Percentiles rank a stretch among this genome's conserved stretches.
Conservation (phyloP, 768 basidiomycete species). For the Phanerochaete sordida region DNA sequence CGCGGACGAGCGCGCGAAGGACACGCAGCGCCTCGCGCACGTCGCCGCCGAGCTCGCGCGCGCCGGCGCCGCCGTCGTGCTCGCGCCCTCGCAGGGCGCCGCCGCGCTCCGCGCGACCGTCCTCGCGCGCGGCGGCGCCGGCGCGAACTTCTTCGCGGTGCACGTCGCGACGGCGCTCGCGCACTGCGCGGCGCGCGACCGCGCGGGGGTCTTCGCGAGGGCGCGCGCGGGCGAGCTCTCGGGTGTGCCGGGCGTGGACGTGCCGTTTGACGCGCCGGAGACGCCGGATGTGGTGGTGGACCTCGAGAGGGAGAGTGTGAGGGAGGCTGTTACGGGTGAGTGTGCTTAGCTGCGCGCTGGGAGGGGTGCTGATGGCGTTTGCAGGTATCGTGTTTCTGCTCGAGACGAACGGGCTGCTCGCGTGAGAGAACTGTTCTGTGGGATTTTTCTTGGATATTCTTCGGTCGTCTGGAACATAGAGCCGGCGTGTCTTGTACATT, state of each 20-base stretch:
- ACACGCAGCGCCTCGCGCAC: slow-evolving; percentile 83
- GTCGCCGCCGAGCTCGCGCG: slow-evolving; percentile 90
- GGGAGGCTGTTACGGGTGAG: slow-evolving; percentile 92
- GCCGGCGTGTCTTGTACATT: too few species aligned
- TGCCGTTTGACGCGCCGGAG: slow-evolving; percentile 76
- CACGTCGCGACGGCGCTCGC: slow-evolving; percentile 95
- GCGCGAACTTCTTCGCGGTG: slow-evolving; percentile 94
- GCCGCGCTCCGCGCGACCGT: slow-evolving; percentile 73
- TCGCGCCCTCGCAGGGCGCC: slow-evolving; percentile 82
- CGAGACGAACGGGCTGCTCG: slow-evolving; percentile 1
- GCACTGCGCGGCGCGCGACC: slow-evolving; percentile 86
- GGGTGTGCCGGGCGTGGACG: slow-evolving; percentile 87
- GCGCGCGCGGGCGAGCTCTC: slow-evolving; percentile 82
- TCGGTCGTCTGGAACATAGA: too few species aligned
- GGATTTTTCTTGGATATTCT: too few species aligned
- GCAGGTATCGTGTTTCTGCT: slow-evolving; percentile 3
- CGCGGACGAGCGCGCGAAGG: slow-evolving; percentile 73
- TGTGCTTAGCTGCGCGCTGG: slow-evolving; percentile 11
- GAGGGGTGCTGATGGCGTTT: neutral
- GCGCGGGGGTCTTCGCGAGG: slow-evolving; percentile 76
- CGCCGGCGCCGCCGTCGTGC: slow-evolving; percentile 94
- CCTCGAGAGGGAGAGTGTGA: slow-evolving; percentile 72
- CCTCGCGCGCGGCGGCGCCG: slow-evolving; percentile 70
- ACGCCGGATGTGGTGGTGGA: slow-evolving; percentile 84
- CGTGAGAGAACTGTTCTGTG: neutral